phyloP scores from a whole-genome alignment of 495 filamentous ascomycete genomes.

The Talaromyces ruber region DNA sequence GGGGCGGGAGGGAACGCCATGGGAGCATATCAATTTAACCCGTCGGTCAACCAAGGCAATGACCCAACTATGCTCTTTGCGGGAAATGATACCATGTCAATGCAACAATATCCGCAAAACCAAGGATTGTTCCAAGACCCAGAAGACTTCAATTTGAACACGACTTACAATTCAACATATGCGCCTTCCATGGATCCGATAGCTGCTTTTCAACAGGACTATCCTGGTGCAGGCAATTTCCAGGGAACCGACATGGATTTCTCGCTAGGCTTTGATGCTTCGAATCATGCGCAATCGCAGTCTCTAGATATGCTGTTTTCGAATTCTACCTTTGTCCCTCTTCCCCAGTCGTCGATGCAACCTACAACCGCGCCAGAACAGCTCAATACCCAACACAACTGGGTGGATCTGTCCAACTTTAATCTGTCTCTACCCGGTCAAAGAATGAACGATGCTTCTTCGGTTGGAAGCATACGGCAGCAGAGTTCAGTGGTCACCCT shows the following conservation, averaged over 20 bases:
- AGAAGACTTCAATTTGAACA: neutral
- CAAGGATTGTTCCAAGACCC: neutral
- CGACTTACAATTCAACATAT: neutral
- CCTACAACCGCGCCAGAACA: constrained; percentile 9
- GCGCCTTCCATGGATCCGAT: neutral
- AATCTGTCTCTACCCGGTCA: constrained; percentile 2
- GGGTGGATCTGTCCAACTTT: constrained; percentile 4
- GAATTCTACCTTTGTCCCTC: constrained; percentile 1
- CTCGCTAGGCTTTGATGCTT: neutral
- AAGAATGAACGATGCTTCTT: neutral
- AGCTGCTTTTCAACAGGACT: neutral
- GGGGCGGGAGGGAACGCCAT: neutral
- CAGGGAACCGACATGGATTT: neutral
- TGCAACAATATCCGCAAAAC: neutral
- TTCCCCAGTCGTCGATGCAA: neutral
- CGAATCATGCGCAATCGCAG: neutral
- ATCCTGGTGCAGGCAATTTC: neutral
- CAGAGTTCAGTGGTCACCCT: neutral
- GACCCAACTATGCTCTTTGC: neutral
- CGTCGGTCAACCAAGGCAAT: neutral
- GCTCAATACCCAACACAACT: constrained; percentile 12
- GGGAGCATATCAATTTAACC: neutral
- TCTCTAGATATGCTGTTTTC: neutral
- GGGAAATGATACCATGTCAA: neutral
- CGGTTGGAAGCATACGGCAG: neutral